phyloP scores from a whole-genome alignment of 805 yeast genomes.

The Nematodospora valgi region DNA sequence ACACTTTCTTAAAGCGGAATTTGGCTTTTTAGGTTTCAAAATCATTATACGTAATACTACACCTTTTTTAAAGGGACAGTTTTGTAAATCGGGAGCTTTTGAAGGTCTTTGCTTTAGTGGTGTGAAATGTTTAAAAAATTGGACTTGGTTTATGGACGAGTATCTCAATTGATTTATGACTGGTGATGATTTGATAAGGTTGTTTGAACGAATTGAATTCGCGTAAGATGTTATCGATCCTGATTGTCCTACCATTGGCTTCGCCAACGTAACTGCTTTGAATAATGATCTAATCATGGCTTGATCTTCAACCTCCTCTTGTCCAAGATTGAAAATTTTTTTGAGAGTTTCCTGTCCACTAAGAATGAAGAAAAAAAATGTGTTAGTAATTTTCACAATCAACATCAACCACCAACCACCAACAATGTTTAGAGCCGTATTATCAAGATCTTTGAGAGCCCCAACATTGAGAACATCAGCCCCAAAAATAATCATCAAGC shows the following conservation, averaged over 20 bases:
- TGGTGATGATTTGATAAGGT: constrained; percentile 10
- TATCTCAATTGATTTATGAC: constrained; percentile 39
- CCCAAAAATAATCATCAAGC: constrained; percentile 12
- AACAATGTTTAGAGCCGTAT: constrained; percentile 35
- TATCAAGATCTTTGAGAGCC: constrained; percentile 24
- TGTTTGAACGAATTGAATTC: constrained; percentile 14
- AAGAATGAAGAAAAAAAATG: not conserved
- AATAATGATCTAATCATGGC: constrained; percentile 19
- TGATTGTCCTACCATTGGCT: constrained; percentile 4
- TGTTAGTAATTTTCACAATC: not conserved
- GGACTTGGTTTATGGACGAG: constrained; percentile 77
- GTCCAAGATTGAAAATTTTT: constrained; percentile 7
- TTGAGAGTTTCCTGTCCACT: constrained; percentile 4
- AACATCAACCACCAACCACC: too few species aligned
- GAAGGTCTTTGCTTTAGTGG: constrained; percentile 48
- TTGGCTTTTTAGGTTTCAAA: constrained; percentile 96
- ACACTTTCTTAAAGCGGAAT: constrained; percentile 96
- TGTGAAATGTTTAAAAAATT: constrained; percentile 55
- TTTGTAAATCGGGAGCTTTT: constrained; percentile 77
- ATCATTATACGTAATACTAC: constrained; percentile 93
- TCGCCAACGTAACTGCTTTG: constrained; percentile 1
- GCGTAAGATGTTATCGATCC: constrained; percentile 9
- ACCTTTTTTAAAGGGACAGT: constrained; percentile 87
- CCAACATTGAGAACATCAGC: too few species aligned
- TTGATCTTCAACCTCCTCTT: not conserved